These are phyloP conservation scores for Panicum miliaceum DNA, from an alignment of 176 grass and related monocot genomes.

Conservation along the genomic window DNA sequence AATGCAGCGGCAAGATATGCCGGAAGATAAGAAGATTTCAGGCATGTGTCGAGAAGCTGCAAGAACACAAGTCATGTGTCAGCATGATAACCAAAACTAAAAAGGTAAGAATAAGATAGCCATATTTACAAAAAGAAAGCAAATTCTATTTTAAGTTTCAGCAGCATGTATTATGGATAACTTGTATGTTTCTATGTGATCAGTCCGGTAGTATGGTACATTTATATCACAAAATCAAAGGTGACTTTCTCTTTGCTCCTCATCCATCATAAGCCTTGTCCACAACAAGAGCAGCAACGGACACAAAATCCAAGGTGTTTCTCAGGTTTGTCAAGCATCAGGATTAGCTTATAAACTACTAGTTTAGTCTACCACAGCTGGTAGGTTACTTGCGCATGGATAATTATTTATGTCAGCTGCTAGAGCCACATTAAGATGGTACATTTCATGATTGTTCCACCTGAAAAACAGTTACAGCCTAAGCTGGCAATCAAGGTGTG, in stretches of 20 bases:
- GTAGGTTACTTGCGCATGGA: background rate
- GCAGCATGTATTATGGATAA: background rate
- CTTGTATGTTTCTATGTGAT: background rate
- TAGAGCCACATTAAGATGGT: conserved; percentile 13
- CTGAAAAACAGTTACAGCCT: background rate
- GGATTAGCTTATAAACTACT: conserved; percentile 20
- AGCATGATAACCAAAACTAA: conserved; percentile 17
- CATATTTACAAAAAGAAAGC: background rate
- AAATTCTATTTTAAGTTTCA: background rate
- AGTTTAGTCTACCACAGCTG: background rate
- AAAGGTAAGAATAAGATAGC: conserved; percentile 2
- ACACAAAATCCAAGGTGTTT: no score
- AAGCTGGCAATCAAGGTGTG: background rate
- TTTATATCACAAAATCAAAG: no score
- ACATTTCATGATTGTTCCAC: background rate
- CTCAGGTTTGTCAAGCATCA: conserved; percentile 4
- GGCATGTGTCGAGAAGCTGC: conserved; percentile 89
- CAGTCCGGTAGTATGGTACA: no score
- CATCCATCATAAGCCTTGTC: no score
- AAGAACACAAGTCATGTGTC: conserved; percentile 45
- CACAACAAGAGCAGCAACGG: no score
- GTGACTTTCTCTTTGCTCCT: no score
- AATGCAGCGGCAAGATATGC: conserved; percentile 93
- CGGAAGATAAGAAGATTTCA: conserved; percentile 88
- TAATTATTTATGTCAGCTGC: background rate